Base-by-base conservation (phyloP, 1,284 basidiomycete species). In the Rhodotorula sp. region DNA sequence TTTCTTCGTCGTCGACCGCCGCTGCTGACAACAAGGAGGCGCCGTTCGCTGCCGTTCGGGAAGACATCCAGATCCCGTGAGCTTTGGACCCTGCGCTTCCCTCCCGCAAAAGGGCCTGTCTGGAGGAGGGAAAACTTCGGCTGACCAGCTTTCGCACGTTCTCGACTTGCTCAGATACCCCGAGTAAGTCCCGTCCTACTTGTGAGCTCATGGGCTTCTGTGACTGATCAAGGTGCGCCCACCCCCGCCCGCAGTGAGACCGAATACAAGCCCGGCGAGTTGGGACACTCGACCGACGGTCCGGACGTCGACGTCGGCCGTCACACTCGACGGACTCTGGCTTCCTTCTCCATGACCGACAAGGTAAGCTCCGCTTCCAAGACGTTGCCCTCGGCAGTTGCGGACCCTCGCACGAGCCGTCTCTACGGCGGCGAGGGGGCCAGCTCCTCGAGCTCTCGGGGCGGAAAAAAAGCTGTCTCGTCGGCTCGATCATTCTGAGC, bases 291-390 rank as follows among this genome's bases (percentile, higher is more conserved):
- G n/a, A 76, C 62, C 62, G 72, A 73, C 7, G 76, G 77, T 6
- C 68, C 66, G 23, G 64, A 67, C 29, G 70, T 74, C 39, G 75
- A 71, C 65, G 74, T 77, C 46, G 77, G 78, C 62, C 63, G 72
- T 16, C 78, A 79, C 68, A 71, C 68, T 18, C 69, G 67, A 6
- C 71, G 78, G 7, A 79, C 78, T 2, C 75, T 79, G 54, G 75
- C 77, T 18, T 75, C 73, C 18, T 77, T 79, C 68, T 78, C 77
- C 26, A 74, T 79, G 73, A 68, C 67, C 18, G 71, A 26, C 62
- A 64, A 64, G 62, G 75, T 69, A 74, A 77, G 73, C 18, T 64
- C 68, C 57, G 47, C 69, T 18, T n/a, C 31, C 15, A 7, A 29
- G 12, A n/a, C n/a, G 18, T 58, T 21, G 7, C 1, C 15, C 31